Percentiles rank a stretch among this genome's conserved stretches.
These are phyloP conservation scores for Inga leiocalycina DNA, from an alignment of 306 rosid genomes.

Conservation along the genomic window DNA sequence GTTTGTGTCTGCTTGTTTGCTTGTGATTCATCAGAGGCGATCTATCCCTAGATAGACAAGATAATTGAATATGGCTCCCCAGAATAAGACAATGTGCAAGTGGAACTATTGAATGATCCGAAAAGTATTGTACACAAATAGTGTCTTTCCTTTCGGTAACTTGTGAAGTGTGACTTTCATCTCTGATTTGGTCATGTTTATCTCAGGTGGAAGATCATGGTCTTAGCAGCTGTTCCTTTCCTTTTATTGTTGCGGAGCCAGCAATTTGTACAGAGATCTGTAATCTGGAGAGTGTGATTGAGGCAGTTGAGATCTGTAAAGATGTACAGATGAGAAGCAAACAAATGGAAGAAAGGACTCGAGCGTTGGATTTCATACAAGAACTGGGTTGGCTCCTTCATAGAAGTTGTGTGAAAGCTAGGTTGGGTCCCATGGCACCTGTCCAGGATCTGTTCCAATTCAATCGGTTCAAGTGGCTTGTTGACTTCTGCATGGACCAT, in stretches of 20 bases:
- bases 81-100: slow-evolving; percentile 1
- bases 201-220: slow-evolving; percentile 89
- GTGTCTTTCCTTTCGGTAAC: neutral
- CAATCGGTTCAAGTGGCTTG: slow-evolving; percentile 71
- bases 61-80: neutral
- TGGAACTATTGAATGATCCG: slow-evolving; percentile 21
- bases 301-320: slow-evolving; percentile 48
- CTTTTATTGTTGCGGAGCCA: slow-evolving; percentile 86
- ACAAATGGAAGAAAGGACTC: slow-evolving; percentile 62
- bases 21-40: slow-evolving; percentile 2
- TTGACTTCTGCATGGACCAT: slow-evolving; percentile 85
- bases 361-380: slow-evolving; percentile 73
- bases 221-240: slow-evolving; percentile 82
- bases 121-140: slow-evolving; percentile 14
- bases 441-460: slow-evolving; percentile 58
- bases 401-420: slow-evolving; percentile 57
- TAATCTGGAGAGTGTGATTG: slow-evolving; percentile 66
- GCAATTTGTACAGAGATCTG: slow-evolving; percentile 87
- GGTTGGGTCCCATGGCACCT: slow-evolving; percentile 68
- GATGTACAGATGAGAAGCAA: slow-evolving; percentile 41
- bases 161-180: slow-evolving; percentile 26
- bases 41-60: slow-evolving; percentile 19
- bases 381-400: slow-evolving; percentile 98
- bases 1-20: neutral
- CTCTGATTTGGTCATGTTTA: slow-evolving; percentile 30